Conservation (phyloP, 352 stramenopile genomes). For the Phytophthora kernoviae region DNA sequence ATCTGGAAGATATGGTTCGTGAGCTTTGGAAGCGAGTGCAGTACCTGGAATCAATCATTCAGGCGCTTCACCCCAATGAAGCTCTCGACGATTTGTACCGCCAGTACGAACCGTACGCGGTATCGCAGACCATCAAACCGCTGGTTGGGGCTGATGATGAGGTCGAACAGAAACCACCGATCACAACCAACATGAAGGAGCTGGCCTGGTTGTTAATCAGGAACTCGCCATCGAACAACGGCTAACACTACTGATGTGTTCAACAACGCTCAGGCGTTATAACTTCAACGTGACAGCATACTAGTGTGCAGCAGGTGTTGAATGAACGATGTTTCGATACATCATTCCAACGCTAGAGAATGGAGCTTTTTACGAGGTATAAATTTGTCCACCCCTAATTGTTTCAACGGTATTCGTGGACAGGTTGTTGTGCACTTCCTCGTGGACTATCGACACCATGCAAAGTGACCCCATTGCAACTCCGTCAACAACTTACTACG, state of each 20-base stretch:
- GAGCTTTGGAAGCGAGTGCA: conserved; percentile 65
- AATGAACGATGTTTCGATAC: no score
- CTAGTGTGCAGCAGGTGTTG: no score
- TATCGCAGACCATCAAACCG: conserved; percentile 31
- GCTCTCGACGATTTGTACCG: conserved; percentile 39
- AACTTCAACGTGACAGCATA: conserved; percentile 5
- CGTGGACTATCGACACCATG: no score
- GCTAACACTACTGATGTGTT: conserved; percentile 9
- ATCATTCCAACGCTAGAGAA: no score
- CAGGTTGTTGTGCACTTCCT: no score
- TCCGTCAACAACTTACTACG: no score
- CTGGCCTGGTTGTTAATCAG: conserved; percentile 33
- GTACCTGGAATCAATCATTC: conserved; percentile 56
- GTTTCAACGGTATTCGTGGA: no score
- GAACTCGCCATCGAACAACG: conserved; percentile 17
- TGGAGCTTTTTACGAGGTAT: no score
- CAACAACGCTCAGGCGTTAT: not conserved
- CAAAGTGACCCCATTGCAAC: no score
- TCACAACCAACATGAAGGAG: conserved; percentile 27
- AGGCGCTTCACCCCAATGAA: conserved; percentile 37
- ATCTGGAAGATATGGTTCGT: conserved; percentile 60
- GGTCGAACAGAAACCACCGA: conserved; percentile 3
- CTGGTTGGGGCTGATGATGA: conserved; percentile 13
- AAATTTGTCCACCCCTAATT: no score
- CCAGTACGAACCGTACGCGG: conserved; percentile 45